Evolutionary conservation across 2,329 filamentous ascomycete species (phyloP).

Genomic region (Metarhizium rileyi): DNA sequence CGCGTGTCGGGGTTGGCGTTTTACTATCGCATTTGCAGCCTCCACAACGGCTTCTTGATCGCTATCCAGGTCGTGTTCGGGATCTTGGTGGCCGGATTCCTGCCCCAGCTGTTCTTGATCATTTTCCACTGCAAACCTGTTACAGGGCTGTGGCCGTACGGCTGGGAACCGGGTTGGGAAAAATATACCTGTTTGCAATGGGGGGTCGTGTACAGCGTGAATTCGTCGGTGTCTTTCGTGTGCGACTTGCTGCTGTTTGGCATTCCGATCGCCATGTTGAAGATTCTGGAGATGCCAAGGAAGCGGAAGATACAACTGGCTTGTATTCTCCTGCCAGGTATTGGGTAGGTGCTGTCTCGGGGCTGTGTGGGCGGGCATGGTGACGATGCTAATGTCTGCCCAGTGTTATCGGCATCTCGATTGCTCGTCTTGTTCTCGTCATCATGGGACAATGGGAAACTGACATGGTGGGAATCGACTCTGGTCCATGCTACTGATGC

Average conservation of each 20-base stretch:
- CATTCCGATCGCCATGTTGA: conserved; percentile 38
- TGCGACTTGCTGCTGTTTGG: conserved; percentile 41
- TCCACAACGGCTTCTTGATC: conserved; percentile 24
- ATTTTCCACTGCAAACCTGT: conserved; percentile 42
- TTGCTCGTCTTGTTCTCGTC: conserved; percentile 36
- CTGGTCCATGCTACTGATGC: background rate
- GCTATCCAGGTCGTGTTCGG: conserved; percentile 26
- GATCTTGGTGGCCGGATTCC: conserved; percentile 30
- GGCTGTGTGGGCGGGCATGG: background rate
- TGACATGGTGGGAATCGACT: conserved; percentile 21
- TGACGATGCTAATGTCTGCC: background rate
- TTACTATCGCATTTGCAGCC: conserved; percentile 35
- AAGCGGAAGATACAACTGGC: conserved; percentile 37
- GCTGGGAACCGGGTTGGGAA: conserved; percentile 30
- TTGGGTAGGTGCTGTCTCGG: conserved; percentile 26
- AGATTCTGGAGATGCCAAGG: conserved; percentile 31
- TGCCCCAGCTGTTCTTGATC: conserved; percentile 39
- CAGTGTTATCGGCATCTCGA: conserved; percentile 39
- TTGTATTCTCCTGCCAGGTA: conserved; percentile 37
- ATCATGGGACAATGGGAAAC: conserved; percentile 35
- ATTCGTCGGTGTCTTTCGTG: conserved; percentile 37
- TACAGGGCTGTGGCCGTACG: conserved; percentile 41
- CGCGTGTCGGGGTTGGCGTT: conserved; percentile 43
- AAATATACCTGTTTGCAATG: conserved; percentile 37
- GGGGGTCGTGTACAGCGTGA: conserved; percentile 42